Percentiles rank a stretch among this genome's conserved stretches.
Evolutionary conservation across 2,329 filamentous ascomycete genomes (phyloP).

Genomic region (Shiraia sp.): DNA sequence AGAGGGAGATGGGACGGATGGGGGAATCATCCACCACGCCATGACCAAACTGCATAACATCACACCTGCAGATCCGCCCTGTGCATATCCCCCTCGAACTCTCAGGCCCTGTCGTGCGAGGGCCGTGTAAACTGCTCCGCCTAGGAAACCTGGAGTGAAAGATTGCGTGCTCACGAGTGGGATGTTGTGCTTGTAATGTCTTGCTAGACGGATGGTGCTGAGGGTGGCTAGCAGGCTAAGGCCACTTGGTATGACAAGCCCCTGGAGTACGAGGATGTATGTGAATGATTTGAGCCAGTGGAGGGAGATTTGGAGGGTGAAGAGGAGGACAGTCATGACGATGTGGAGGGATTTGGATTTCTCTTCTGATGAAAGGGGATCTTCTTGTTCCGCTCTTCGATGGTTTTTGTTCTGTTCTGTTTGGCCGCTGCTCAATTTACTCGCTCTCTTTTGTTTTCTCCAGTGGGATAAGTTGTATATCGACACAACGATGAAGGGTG

Average conservation of each 20-base stretch:
- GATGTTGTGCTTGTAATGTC: constrained; percentile 26
- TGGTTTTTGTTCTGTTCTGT: no score
- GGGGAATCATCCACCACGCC: constrained; percentile 10
- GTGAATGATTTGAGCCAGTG: no score
- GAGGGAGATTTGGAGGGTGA: no score
- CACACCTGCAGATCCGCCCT: constrained; percentile 4
- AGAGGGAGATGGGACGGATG: no score
- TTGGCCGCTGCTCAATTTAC: no score
- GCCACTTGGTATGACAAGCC: constrained; percentile 13
- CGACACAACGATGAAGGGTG: neutral
- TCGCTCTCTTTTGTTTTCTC: no score
- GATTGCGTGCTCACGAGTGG: constrained; percentile 43
- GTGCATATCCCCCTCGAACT: neutral
- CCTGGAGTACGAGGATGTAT: constrained; percentile 14
- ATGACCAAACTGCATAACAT: constrained; percentile 5
- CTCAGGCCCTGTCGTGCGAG: constrained; percentile 6
- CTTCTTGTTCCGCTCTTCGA: no score
- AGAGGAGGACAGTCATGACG: no score
- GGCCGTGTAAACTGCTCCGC: constrained; percentile 16
- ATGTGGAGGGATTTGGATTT: no score
- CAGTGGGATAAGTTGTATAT: no score
- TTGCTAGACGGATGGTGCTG: constrained; percentile 15
- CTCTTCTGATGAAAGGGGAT: no score
- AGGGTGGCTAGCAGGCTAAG: constrained; percentile 20
- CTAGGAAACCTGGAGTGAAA: constrained; percentile 16